phyloP scores from a whole-genome alignment of 2,329 filamentous ascomycete species.

The Aureobasidium sp. region DNA sequence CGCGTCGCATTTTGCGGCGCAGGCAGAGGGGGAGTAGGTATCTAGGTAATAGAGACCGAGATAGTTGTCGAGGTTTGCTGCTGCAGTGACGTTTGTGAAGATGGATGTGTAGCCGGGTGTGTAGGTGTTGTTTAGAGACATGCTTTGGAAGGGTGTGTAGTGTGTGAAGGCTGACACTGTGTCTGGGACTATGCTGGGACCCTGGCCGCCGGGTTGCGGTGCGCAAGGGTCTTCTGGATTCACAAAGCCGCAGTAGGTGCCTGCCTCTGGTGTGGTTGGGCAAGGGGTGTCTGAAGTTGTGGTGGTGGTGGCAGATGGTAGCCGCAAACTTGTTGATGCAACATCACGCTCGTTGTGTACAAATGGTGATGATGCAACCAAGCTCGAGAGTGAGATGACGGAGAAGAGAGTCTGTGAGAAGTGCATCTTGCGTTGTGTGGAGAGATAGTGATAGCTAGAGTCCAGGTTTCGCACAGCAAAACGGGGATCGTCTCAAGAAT shows the following conservation, averaged over 20 bases:
- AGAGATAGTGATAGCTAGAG: background rate
- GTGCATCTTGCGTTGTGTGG: background rate
- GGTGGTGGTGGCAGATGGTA: conserved; percentile 15
- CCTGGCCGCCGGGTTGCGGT: conserved; percentile 21
- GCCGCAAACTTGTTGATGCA: background rate
- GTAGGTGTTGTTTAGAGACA: conserved; percentile 16
- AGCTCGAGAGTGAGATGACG: background rate
- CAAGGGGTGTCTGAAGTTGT: conserved; percentile 23
- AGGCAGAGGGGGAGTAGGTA: conserved; percentile 14
- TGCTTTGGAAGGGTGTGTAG: conserved; percentile 20
- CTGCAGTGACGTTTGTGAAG: conserved; percentile 10
- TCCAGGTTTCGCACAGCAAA: background rate
- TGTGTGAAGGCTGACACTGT: conserved; percentile 22
- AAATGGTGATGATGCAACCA: background rate
- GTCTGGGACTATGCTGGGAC: conserved; percentile 19
- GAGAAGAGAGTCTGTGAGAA: background rate
- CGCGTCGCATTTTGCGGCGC: conserved; percentile 15
- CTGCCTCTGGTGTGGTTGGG: conserved; percentile 24
- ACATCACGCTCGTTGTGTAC: background rate
- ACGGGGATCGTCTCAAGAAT: background rate
- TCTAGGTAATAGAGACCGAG: conserved; percentile 14
- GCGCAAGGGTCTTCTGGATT: conserved; percentile 25
- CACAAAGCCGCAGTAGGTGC: conserved; percentile 31
- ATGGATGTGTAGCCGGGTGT: conserved; percentile 14
- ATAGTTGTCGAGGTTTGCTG: conserved; percentile 15